These are phyloP conservation scores for Glycyrrhiza uralensis DNA, from an alignment of 306 rosid genomes.

Conservation along the genomic window DNA sequence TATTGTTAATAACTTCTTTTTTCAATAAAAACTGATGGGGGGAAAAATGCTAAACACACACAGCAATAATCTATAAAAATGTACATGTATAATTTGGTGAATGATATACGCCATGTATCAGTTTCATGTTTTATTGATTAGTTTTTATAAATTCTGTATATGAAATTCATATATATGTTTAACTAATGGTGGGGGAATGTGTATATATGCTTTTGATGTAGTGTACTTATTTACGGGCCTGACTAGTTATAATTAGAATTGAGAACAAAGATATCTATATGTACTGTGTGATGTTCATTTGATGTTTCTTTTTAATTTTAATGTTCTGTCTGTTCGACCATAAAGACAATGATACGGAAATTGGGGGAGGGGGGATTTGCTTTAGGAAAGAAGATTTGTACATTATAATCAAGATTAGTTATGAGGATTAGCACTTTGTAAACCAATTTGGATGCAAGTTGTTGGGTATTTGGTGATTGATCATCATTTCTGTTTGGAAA, in stretches of 20 bases:
- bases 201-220: not conserved
- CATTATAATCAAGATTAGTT: conserved; percentile 21
- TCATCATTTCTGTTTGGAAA: conserved; percentile 30
- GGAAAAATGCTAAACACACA: not conserved
- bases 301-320: conserved; percentile 9
- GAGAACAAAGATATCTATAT: conserved; percentile 1
- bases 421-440: conserved; percentile 16
- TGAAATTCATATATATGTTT: not conserved
- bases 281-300: not conserved
- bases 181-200: not conserved
- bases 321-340: not conserved
- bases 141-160: not conserved
- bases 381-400: not conserved
- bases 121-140: not conserved
- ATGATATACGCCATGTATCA: not conserved
- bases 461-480: not conserved
- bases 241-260: not conserved
- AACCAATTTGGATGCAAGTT: conserved; percentile 19
- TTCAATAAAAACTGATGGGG: not conserved
- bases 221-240: not conserved
- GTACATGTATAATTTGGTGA: not conserved
- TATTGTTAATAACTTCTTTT: not conserved
- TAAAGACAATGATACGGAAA: not conserved
- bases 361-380: conserved; percentile 3
- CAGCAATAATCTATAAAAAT: not conserved